A percentile compares a stretch with the other conserved stretches of the same genome.
Evolutionary conservation across 2,329 filamentous ascomycete genomes (phyloP).

Genomic region (Fusarium redolens): DNA sequence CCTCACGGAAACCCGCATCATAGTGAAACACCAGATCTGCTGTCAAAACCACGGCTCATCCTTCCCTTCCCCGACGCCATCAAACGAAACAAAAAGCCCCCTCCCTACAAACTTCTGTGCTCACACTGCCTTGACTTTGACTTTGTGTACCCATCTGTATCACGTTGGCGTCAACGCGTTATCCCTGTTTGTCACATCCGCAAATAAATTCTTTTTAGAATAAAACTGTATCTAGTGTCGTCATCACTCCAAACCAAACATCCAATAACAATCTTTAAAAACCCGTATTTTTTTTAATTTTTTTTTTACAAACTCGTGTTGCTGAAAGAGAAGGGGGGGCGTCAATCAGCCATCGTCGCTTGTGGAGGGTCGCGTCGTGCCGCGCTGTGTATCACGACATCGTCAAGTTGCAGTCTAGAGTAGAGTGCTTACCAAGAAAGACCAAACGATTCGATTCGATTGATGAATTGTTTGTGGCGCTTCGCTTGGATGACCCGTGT

Average conservation of each 20-base stretch:
- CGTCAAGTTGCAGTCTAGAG: neutral
- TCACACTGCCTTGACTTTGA: neutral
- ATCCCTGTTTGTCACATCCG: neutral
- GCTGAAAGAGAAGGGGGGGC: neutral
- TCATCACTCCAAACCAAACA: neutral
- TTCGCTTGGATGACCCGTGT: conserved; percentile 31
- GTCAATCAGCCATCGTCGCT: neutral
- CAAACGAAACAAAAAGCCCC: conserved; percentile 18
- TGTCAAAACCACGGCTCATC: conserved; percentile 35
- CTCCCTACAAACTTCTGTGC: neutral
- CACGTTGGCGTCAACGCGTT: conserved; percentile 4
- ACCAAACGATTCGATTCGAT: neutral
- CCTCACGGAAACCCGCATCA: conserved; percentile 17
- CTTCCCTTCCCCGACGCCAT: conserved; percentile 7
- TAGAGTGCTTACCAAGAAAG: neutral
- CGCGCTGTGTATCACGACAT: conserved; percentile 15
- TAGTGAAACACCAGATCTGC: conserved; percentile 30
- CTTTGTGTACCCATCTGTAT: neutral
- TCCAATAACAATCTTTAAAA: neutral
- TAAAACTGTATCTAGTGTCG: neutral
- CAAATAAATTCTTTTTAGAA: too few species aligned
- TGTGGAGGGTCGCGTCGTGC: conserved; percentile 31
- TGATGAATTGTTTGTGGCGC: conserved; percentile 1
- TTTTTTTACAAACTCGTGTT: conserved; percentile 7
- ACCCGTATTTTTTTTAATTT: neutral